Percentiles rank a stretch among this genome's conserved stretches.
Conservation (phyloP, 1,139 yeast species). For the Saccharomyces pastorianus region DNA sequence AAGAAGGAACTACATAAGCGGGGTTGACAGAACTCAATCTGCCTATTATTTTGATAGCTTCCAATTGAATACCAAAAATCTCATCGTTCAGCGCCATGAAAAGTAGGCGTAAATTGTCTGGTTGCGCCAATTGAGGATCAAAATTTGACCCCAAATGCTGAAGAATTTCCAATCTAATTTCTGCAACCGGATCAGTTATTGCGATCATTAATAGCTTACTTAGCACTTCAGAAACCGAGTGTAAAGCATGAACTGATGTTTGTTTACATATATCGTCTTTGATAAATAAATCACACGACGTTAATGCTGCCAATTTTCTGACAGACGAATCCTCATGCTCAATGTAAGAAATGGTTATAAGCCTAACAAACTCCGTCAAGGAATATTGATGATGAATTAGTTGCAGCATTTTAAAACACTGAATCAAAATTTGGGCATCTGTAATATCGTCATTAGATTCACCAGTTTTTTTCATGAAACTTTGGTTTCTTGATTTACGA, state of each 20-base stretch:
- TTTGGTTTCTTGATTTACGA: slow-evolving; percentile 64
- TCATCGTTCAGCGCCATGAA: slow-evolving; percentile 92
- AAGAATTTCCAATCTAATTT: slow-evolving; percentile 73
- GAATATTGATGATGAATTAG: slow-evolving; percentile 70
- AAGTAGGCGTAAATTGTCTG: slow-evolving; percentile 75
- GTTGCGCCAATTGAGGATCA: slow-evolving; percentile 90
- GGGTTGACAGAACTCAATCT: slow-evolving; percentile 82
- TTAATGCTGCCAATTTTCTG: slow-evolving; percentile 75
- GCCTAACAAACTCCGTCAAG: slow-evolving; percentile 77
- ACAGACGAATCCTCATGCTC: slow-evolving; percentile 75
- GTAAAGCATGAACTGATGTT: slow-evolving; percentile 73
- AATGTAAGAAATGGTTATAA: slow-evolving; percentile 71
- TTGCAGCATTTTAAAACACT: slow-evolving; percentile 51
- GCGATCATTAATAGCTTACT: slow-evolving; percentile 74
- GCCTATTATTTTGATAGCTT: slow-evolving; percentile 75
- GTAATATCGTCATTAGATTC: slow-evolving; percentile 29
- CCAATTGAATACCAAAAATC: slow-evolving; percentile 70
- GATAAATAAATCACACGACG: slow-evolving; percentile 67
- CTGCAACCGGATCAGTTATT: slow-evolving; percentile 83
- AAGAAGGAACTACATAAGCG: slow-evolving; percentile 88
- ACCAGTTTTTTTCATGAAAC: slow-evolving; percentile 53
- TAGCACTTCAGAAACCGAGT: slow-evolving; percentile 77
- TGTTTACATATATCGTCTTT: slow-evolving; percentile 81
- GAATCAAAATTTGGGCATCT: slow-evolving; percentile 30
- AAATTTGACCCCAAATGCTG: slow-evolving; percentile 64